These are phyloP conservation scores for Hevea brasiliensis DNA, from an alignment of 345 rosid genomes.

Conservation along the genomic window DNA sequence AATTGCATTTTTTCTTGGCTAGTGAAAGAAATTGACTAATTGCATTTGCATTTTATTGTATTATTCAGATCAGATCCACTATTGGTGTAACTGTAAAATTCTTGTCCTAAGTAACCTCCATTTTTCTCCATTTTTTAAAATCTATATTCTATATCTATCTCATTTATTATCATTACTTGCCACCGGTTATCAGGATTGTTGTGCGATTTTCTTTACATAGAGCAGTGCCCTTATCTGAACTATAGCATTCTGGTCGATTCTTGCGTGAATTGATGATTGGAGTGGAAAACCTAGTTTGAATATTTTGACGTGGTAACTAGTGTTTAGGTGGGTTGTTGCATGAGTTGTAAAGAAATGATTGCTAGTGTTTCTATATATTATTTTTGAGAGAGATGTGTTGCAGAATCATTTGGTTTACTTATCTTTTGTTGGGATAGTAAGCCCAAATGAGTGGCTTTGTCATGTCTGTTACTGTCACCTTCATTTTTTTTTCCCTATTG, in stretches of 20 bases:
- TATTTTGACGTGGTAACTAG: not conserved
- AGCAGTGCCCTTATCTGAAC: not conserved
- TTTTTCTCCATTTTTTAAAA: not conserved
- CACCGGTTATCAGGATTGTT: not conserved
- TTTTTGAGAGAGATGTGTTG: not conserved
- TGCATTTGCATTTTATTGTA: not conserved
- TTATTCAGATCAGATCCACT: not conserved
- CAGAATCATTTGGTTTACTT: not conserved
- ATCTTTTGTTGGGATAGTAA: not conserved
- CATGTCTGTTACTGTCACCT: not conserved
- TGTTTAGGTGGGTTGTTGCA: not conserved
- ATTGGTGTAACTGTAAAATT: no score
- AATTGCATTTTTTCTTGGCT: not conserved
- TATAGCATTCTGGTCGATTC: not conserved
- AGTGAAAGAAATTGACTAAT: not conserved
- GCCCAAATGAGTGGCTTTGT: no score
- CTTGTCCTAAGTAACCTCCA: not conserved
- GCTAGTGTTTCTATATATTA: not conserved
- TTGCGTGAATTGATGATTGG: not conserved
- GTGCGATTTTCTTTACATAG: no score
- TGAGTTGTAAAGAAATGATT: not conserved
- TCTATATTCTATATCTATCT: not conserved
- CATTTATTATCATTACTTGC: constrained; percentile 3
- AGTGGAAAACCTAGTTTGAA: not conserved
- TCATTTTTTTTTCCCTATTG: constrained; percentile 5